Base-by-base conservation (phyloP, 164 flowering plant species). In the Euptelea pleiosperma region DNA sequence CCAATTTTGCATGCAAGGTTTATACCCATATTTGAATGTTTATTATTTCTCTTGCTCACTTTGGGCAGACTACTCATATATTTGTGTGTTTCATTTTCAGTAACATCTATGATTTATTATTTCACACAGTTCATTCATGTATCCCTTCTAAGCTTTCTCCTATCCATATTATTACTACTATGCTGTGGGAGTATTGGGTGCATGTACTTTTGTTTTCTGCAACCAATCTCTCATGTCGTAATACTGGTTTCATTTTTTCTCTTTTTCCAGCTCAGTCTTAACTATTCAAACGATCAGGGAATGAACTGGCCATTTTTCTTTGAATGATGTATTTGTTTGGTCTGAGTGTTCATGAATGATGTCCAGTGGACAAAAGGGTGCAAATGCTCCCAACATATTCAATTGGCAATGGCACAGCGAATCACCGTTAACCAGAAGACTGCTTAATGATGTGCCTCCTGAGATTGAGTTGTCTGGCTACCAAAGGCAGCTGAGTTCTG, bases 391-490 rank as follows among this genome's bases (percentile, higher is more conserved):
- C 34, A 69, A 75, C 66, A 60, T 78, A 42, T 85, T 94, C 31
- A 86, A 80, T 45, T 87, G 84, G 90, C 77, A 61, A 59, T 26
- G 76, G 68, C 78, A 30, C 34, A 68, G 72, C 60, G 82, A 81
- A 59, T 79, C 95, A 49, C 75, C 93, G 21, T 65, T 87, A 59
- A 75, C 75, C 10, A 65, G 74, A 34, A 70, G 77, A 57, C 66
- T 91, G 67, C 87, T 91, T 48, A 49, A 74, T 29, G 87, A 84
- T 68, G 79, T 69, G 54, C 73, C 76, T 54, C 88, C 85, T 63
- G 96, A 91, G 81, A 80, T 94, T 62, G 97, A 94, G 70, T 73
- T 94, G 64, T 90, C 97, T 21, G 81, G 75, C 11, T 94, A 86
- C 63, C 74, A 77, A 62, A 73, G 81, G 64, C 65, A 78, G 19